phyloP scores from a whole-genome alignment of 768 basidiomycete genomes.

The Peribolospora kevripleyi region DNA sequence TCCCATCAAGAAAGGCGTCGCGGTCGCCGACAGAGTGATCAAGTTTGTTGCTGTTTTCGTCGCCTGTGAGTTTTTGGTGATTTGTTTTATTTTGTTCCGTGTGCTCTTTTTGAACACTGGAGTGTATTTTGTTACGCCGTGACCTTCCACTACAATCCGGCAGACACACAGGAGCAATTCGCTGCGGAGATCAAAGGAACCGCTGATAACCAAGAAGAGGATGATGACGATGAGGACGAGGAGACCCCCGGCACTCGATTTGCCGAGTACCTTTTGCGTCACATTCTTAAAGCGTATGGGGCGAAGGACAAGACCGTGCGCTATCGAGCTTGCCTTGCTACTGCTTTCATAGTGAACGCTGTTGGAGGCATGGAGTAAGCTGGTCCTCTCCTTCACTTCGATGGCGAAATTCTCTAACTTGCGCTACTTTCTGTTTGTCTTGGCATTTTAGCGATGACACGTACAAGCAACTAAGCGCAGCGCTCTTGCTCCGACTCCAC shows the following conservation, averaged over 20 bases:
- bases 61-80: constrained; percentile 12
- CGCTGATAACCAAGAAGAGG: constrained; percentile 16
- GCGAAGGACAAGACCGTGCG: constrained; percentile 74
- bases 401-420: not conserved
- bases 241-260: constrained; percentile 49
- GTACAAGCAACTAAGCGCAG: constrained; percentile 35
- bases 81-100: constrained; percentile 23
- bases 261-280: constrained; percentile 38
- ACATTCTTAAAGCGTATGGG: constrained; percentile 48
- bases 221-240: constrained; percentile 27
- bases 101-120: constrained; percentile 7
- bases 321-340: constrained; percentile 50
- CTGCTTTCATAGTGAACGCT: constrained; percentile 52
- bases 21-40: constrained; percentile 46
- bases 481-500: constrained; percentile 42
- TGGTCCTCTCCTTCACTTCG: not conserved
- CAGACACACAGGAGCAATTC: not conserved
- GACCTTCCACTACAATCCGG: no score
- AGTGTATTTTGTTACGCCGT: not conserved
- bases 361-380: constrained; percentile 70
- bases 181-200: constrained; percentile 22
- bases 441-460: constrained; percentile 38
- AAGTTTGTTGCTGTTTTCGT: constrained; percentile 65
- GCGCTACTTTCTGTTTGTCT: not conserved
- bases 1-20: constrained; percentile 53